Percentiles rank a stretch among this genome's conserved stretches.
phyloP scores from a whole-genome alignment of 495 filamentous ascomycete species.

The Lindgomyces ingoldianus region DNA sequence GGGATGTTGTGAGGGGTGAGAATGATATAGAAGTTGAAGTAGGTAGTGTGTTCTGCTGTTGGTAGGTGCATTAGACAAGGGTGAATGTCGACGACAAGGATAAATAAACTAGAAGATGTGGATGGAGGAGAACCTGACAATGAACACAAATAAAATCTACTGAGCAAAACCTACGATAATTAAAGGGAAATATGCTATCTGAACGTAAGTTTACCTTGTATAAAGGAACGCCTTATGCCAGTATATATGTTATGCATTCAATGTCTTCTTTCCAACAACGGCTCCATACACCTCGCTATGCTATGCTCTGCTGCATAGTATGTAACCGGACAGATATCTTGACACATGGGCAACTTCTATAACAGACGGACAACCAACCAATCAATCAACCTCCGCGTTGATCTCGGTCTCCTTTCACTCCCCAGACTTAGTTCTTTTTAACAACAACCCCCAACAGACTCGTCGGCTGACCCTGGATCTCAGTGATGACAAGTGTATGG shows the following conservation, averaged over 20 bases:
- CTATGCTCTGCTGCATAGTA: not conserved
- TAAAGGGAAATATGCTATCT: no score
- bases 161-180: not conserved
- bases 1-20: no score
- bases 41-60: no score
- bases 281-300: not conserved
- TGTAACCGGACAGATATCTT: no score
- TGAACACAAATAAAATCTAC: no score
- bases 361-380: not conserved
- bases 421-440: no score
- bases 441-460: conserved; percentile 16
- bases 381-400: not conserved
- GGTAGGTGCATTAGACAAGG: not conserved
- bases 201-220: no score
- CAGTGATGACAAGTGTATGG: conserved; percentile 13
- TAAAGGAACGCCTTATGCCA: no score
- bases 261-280: not conserved
- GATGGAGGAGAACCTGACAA: not conserved
- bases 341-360: no score
- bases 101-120: no score
- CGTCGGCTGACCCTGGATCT: conserved; percentile 19
- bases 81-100: no score
- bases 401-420: conserved; percentile 1
- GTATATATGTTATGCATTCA: not conserved
- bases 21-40: no score